These are phyloP conservation scores for Wickerhamiella galacta DNA, from an alignment of 805 yeast species.

Conservation along the genomic window DNA sequence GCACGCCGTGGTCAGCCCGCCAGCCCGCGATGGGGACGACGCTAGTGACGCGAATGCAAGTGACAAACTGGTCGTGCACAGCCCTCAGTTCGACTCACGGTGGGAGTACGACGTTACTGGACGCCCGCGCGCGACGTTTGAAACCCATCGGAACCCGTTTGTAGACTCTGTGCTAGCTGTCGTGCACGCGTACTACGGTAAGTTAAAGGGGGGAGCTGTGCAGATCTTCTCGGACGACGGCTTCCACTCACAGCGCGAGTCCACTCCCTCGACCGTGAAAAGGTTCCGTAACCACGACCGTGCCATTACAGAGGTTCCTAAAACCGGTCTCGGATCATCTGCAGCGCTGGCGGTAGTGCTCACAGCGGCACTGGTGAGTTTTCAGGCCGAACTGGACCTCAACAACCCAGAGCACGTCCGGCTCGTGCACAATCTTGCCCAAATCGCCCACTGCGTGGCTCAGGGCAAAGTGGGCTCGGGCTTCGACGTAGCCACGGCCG, in stretches of 20 bases:
- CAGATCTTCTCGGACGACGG: conserved; percentile 72
- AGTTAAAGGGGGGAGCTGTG: conserved; percentile 26
- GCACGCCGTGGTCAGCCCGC: conserved; percentile 49
- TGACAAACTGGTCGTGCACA: conserved; percentile 7
- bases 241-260: conserved; percentile 61
- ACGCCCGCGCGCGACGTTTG: not conserved
- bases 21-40: conserved; percentile 21
- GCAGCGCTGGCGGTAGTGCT: conserved; percentile 82
- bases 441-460: conserved; percentile 81
- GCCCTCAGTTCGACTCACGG: conserved; percentile 15
- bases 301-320: conserved; percentile 58
- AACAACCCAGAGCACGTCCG: conserved; percentile 8
- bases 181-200: conserved; percentile 36
- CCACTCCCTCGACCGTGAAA: conserved; percentile 18
- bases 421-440: conserved; percentile 68
- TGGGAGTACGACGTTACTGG: conserved; percentile 10
- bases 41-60: conserved; percentile 1
- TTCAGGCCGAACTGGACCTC: not conserved
- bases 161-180: conserved; percentile 44
- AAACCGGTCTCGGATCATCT: conserved; percentile 92
- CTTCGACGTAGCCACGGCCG: conserved; percentile 92
- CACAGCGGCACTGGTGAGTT: conserved; percentile 44
- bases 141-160: conserved; percentile 47
- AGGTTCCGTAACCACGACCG: conserved; percentile 42
- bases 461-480: conserved; percentile 95